phyloP scores from a whole-genome alignment of 345 rosid genomes.

The Combretum micranthum region DNA sequence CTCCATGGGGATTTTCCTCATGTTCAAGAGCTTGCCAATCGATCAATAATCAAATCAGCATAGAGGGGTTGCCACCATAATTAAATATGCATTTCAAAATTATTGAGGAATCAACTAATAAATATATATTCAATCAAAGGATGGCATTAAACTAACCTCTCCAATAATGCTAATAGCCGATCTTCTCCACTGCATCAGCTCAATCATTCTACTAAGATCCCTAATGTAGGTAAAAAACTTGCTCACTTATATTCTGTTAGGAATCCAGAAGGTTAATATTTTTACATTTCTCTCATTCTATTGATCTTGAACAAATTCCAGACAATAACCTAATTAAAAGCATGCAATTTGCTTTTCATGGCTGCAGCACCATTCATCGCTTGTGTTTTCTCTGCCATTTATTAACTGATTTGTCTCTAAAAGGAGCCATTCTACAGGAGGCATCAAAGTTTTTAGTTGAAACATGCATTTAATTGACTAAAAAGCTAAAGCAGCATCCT shows the following conservation, averaged over 20 bases:
- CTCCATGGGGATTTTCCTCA: constrained; percentile 20
- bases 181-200: constrained; percentile 87
- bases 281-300: not conserved
- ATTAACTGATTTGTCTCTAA: constrained; percentile 82
- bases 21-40: constrained; percentile 25
- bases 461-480: no score
- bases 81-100: not conserved
- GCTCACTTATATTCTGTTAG: constrained; percentile 79
- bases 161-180: constrained; percentile 65
- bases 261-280: constrained; percentile 16
- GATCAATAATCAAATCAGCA: not conserved
- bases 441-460: constrained; percentile 11
- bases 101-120: not conserved
- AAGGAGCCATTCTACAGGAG: constrained; percentile 57
- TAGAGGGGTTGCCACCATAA: not conserved
- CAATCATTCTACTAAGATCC: constrained; percentile 90
- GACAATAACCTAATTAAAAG: constrained; percentile 83
- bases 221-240: constrained; percentile 84
- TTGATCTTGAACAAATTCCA: not conserved
- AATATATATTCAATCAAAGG: not conserved
- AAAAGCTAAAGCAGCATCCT: no score
- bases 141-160: constrained; percentile 42
- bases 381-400: constrained; percentile 94
- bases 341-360: constrained; percentile 70
- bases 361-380: constrained; percentile 93